Percentiles rank a stretch among this genome's conserved stretches.
These are phyloP conservation scores for Phialophora chinensis DNA, from an alignment of 2,329 filamentous ascomycete genomes.

Conservation along the genomic window DNA sequence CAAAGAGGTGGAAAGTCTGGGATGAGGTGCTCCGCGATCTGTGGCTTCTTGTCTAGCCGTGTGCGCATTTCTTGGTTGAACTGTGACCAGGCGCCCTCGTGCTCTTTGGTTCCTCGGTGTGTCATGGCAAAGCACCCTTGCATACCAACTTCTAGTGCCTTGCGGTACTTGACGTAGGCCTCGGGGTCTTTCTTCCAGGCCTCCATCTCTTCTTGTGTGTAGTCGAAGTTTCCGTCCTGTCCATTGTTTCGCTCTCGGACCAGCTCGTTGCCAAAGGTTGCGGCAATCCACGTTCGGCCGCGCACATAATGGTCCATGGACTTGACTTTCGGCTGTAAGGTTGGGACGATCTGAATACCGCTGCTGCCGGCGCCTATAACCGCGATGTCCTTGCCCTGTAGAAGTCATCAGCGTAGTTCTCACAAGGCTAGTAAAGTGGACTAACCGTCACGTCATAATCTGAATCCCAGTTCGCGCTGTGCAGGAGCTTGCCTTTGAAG, in stretches of 20 bases:
- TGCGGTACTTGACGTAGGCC: conserved; percentile 44
- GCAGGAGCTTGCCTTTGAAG: conserved; percentile 43
- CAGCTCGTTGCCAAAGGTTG: conserved; percentile 38
- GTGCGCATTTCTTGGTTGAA: conserved; percentile 37
- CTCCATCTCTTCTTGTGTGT: conserved; percentile 40
- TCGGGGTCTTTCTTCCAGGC: conserved; percentile 35
- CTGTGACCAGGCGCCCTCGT: conserved; percentile 25
- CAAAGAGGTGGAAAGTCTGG: conserved; percentile 52
- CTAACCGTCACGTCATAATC: conserved; percentile 33
- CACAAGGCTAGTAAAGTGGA: too few species aligned
- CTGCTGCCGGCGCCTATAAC: conserved; percentile 41
- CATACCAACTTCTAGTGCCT: conserved; percentile 43
- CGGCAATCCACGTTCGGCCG: conserved; percentile 42
- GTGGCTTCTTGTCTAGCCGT: conserved; percentile 43
- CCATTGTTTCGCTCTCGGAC: conserved; percentile 37
- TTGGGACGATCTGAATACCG: conserved; percentile 43
- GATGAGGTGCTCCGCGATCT: conserved; percentile 46
- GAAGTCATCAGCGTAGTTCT: neutral
- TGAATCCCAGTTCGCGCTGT: conserved; percentile 44
- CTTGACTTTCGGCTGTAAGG: conserved; percentile 38
- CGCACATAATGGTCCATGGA: conserved; percentile 42
- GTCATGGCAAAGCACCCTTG: conserved; percentile 40
- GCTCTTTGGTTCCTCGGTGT: conserved; percentile 35
- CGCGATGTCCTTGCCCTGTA: conserved; percentile 38
- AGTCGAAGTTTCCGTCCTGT: conserved; percentile 41